Conservation (phyloP, 2,329 filamentous ascomycete genomes). For the Aspergillus ustus region DNA sequence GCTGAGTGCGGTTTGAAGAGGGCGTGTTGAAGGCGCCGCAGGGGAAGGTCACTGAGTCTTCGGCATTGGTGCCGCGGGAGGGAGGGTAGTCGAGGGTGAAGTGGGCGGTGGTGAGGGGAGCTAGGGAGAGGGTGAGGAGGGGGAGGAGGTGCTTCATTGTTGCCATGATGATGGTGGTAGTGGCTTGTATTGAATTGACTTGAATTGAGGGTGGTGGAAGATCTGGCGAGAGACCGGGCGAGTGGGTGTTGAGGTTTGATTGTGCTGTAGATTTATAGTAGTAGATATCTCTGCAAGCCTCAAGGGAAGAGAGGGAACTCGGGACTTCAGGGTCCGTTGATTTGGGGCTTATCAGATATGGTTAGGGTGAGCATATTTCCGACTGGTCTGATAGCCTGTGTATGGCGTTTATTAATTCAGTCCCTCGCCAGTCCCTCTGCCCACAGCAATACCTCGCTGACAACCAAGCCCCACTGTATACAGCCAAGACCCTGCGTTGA, state of each 20-base stretch:
- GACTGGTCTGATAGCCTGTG: not conserved
- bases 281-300: not conserved
- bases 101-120: constrained; percentile 57
- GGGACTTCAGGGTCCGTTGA: not conserved
- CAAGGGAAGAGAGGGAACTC: not conserved
- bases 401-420: not conserved
- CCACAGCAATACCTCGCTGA: not conserved
- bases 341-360: not conserved
- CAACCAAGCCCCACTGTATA: not conserved
- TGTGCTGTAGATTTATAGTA: not conserved
- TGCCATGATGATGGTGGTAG: constrained; percentile 32
- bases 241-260: not conserved
- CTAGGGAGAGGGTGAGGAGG: constrained; percentile 40
- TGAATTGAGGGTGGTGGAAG: not conserved
- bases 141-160: constrained; percentile 27
- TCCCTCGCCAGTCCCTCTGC: not conserved
- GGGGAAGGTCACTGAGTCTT: constrained; percentile 50
- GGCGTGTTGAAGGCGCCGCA: constrained; percentile 57
- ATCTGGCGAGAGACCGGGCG: not conserved
- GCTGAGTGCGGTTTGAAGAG: constrained; percentile 51
- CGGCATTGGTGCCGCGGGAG: constrained; percentile 55
- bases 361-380: constrained; percentile 2
- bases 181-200: not conserved
- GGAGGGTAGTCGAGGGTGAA: constrained; percentile 60
- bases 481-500: not conserved